phyloP scores from a whole-genome alignment of 2,329 filamentous ascomycete genomes.

The Macrophomina pseudophaseolina region DNA sequence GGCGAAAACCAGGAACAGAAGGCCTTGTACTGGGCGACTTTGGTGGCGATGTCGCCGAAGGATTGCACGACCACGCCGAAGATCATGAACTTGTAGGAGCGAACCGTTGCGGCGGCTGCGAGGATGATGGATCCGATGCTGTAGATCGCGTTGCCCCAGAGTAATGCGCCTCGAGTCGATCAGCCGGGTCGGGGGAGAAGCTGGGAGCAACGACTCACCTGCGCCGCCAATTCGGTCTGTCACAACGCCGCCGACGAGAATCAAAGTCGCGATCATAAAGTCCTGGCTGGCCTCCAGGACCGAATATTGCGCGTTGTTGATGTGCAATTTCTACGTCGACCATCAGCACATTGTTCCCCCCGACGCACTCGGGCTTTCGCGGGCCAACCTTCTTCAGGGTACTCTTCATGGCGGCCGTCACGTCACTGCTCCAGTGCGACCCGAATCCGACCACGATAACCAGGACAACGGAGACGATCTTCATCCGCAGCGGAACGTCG shows the following conservation, averaged over 20 bases:
- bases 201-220: slow-evolving; percentile 27
- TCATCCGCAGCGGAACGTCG: background rate
- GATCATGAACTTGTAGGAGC: slow-evolving; percentile 66
- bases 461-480: slow-evolving; percentile 50
- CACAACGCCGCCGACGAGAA: slow-evolving; percentile 61
- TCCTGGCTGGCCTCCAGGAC: slow-evolving; percentile 65
- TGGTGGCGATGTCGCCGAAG: slow-evolving; percentile 66
- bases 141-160: slow-evolving; percentile 66
- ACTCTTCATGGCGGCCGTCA: slow-evolving; percentile 66
- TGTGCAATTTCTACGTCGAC: slow-evolving; percentile 52
- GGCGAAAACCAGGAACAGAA: slow-evolving; percentile 70
- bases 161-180: slow-evolving; percentile 51
- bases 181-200: background rate
- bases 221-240: slow-evolving; percentile 66
- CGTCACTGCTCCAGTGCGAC: slow-evolving; percentile 63
- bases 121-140: slow-evolving; percentile 64
- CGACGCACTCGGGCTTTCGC: no score
- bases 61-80: slow-evolving; percentile 61
- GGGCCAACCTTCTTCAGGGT: slow-evolving; percentile 58
- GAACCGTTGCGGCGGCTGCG: slow-evolving; percentile 61
- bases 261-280: slow-evolving; percentile 64
- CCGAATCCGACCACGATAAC: slow-evolving; percentile 64
- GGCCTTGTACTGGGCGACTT: slow-evolving; percentile 68
- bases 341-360: no score
- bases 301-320: slow-evolving; percentile 65